Evolutionary conservation across 257 asterid genomes (phyloP).

Genomic region (Mentha longifolia): DNA sequence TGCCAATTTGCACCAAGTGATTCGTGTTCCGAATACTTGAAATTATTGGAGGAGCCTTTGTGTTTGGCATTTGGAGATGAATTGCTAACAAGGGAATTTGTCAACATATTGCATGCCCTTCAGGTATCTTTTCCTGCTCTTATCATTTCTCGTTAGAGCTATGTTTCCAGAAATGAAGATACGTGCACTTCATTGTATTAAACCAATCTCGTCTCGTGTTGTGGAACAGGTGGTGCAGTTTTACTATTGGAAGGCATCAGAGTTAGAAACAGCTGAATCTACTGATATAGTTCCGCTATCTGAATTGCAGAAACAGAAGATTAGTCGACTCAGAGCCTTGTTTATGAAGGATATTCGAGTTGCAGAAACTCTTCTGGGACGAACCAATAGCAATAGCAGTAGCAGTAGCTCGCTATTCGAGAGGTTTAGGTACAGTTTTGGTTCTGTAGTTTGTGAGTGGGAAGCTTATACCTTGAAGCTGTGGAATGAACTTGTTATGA

Average conservation of each 20-base stretch:
- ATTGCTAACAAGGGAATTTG: conserved; percentile 55
- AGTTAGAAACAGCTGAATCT: conserved; percentile 33
- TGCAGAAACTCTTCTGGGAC: conserved; percentile 40
- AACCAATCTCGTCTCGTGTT: background rate
- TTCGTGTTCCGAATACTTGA: conserved; percentile 47
- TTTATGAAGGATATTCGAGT: conserved; percentile 52
- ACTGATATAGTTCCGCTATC: conserved; percentile 38
- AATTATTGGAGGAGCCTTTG: conserved; percentile 55
- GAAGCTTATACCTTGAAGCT: conserved; percentile 59
- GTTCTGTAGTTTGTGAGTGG: conserved; percentile 61
- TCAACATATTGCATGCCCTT: conserved; percentile 76
- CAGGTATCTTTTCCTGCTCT: conserved; percentile 60
- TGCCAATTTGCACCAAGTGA: conserved; percentile 31
- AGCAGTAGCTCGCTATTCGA: conserved; percentile 36
- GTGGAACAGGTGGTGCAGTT: conserved; percentile 61
- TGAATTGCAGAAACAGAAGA: conserved; percentile 38
- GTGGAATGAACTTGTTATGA: conserved; percentile 45
- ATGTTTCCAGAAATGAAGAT: background rate
- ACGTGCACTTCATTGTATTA: background rate
- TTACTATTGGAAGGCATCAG: conserved; percentile 57
- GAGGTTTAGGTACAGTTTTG: conserved; percentile 45
- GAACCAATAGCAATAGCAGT: conserved; percentile 1
- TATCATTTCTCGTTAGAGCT: background rate
- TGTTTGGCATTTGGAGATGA: conserved; percentile 52
- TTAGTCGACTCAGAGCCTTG: conserved; percentile 38